These are phyloP conservation scores for Phytophthora cactorum DNA, from an alignment of 352 stramenopile genomes.

Conservation along the genomic window DNA sequence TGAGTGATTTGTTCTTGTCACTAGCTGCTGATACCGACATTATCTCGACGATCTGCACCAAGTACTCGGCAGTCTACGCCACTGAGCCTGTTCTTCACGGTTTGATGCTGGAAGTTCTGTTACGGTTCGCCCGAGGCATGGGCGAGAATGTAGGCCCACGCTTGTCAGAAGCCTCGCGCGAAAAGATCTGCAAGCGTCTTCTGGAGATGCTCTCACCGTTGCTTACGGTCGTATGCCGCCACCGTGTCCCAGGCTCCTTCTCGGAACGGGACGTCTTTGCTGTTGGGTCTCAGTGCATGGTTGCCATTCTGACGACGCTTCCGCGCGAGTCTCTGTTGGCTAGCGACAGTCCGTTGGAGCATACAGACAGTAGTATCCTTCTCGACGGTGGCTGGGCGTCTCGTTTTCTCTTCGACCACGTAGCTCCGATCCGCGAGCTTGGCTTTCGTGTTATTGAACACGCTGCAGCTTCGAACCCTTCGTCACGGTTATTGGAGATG, in stretches of 20 bases:
- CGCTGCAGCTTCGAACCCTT: conserved; percentile 1
- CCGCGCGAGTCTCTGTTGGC: conserved; percentile 29
- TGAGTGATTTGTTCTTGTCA: conserved; percentile 63
- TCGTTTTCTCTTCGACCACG: conserved; percentile 65
- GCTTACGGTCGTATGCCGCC: conserved; percentile 51
- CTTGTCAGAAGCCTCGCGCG: conserved; percentile 30
- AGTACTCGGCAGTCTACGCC: conserved; percentile 51
- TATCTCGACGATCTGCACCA: conserved; percentile 48
- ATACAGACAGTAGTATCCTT: conserved; percentile 44
- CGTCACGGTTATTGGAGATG: conserved; percentile 48
- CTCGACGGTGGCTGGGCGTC: conserved; percentile 59
- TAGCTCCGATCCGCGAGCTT: conserved; percentile 51
- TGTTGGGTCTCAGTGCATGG: conserved; percentile 46
- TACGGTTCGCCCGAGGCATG: conserved; percentile 38
- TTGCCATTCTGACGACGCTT: conserved; percentile 34
- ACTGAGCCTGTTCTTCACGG: conserved; percentile 51
- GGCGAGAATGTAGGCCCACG: conserved; percentile 5
- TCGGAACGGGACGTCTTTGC: conserved; percentile 49
- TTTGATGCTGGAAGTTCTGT: conserved; percentile 50
- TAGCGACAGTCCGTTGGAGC: conserved; percentile 29
- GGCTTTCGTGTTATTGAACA: conserved; percentile 46
- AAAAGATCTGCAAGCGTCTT: conserved; percentile 49
- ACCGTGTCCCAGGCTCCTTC: conserved; percentile 64
- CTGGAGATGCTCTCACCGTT: conserved; percentile 50
- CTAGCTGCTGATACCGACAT: conserved; percentile 66